Base-by-base conservation (phyloP, 2,329 filamentous ascomycete genomes). In the Botrytis fabae region DNA sequence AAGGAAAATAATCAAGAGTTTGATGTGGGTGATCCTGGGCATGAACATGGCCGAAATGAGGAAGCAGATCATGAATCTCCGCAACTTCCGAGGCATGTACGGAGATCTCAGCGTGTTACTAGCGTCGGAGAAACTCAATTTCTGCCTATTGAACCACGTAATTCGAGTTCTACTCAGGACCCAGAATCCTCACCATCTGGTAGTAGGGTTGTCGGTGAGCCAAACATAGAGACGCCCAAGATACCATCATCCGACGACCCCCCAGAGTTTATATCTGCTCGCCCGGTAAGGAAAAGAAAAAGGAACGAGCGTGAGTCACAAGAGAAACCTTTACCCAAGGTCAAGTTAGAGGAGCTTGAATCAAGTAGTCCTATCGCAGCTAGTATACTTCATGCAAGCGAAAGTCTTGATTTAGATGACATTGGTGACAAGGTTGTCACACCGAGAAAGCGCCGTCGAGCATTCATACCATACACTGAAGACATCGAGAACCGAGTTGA, bases 361-460 rank as follows among this genome's bases (percentile, higher is more conserved):
- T 72, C 73, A 35, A 81, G 79, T 65, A 81, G 80, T 69, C 80
- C 80, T 16, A 74, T 73, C 20, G 70, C 78, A n/a, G 70, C 74
- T 12, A 54, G 63, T 25, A 46, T 71, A 59, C 63, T 78, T n/a
- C 69, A 73, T 44, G 68, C 61, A 8, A 73, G 71, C 28, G 80
- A 82, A 16, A 81, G 80, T 68, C 76, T 82, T 38, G 81, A 82
- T 73, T 76, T 82, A 18, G 81, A 82, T 74, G 80, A 81, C 32
- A 80, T 82, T 73, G 81, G 81, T 7, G 74, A 79, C 57, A 81
- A 80, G 70, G 76, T 80, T 20, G 73, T 75, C 59, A 82, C 81
- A 14, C 81, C 81, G 2, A 80, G 78, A 72, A 82, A 81, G 73
- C 76, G 73, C 62, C 76, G 75, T 2, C 75, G 73, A 35, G 46